Base-by-base conservation (phyloP, 2,329 filamentous ascomycete species). In the Chaetothyriales sp. region DNA sequence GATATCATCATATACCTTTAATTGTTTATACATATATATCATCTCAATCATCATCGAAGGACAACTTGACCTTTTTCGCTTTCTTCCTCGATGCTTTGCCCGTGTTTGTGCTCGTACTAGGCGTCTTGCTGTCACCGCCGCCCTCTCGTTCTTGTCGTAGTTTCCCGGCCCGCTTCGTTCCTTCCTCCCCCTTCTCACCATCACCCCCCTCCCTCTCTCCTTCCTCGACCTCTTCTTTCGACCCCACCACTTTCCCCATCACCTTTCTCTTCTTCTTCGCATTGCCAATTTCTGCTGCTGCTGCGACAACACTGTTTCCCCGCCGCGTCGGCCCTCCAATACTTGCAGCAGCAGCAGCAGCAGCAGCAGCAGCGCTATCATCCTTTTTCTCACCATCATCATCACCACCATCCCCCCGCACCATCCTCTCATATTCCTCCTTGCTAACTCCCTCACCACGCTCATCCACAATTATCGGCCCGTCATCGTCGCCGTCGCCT, bases 51-150 rank as follows among this genome's bases (percentile, higher is more conserved):
- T 59, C 57, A 48, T 60, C 57, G 43, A 60, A 60, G 20, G 57
- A 59, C 48, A 60, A 49, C 42, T 60, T 60, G 48, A 60, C 54
- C 54, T 60, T 59, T 55, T 60, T 60, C n/a, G 49, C 51, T 44
- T 57, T 58, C 47, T 57, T 50, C 28, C 48, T 60, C 46, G 54
- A 53, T 25, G 52, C 15, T 9, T 42, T 46, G n/a, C n/a, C 32
- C 2, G 49, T 19, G 18, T 48, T 44, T 18, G 49, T 47, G 19
- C 47, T 56, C 36, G 50, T 51, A 15, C 48, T 15, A 39, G 32
- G 5, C 9, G 10, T 15, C 32, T 39, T 15, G 32, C 2, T 39
- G 12, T 39, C 32, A 12, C 2, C 10, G 15, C 15, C 10, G n/a
- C n/a, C n/a, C n/a, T n/a, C n/a, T n/a, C n/a, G n/a, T n/a, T n/a